These are phyloP conservation scores for Silybum marianum DNA, from an alignment of 129 eudicot genomes.

Conservation along the genomic window DNA sequence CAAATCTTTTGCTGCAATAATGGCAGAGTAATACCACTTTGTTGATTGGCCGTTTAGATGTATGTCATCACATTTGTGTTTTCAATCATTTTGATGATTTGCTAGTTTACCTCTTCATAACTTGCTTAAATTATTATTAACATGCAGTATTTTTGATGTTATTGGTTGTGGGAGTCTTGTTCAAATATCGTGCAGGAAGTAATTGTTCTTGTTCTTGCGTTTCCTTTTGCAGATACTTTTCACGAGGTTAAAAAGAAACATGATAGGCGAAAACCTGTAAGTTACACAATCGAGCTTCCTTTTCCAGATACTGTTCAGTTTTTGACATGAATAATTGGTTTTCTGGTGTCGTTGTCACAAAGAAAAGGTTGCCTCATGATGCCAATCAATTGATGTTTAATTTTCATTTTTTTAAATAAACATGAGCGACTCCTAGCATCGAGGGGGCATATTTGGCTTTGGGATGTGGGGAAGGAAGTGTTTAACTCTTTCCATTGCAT, in stretches of 20 bases:
- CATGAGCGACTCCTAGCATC: background rate
- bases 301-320: background rate
- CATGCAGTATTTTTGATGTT: background rate
- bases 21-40: background rate
- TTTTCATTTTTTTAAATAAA: background rate
- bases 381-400: background rate
- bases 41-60: background rate
- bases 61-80: background rate
- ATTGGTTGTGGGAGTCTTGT: constrained; percentile 8
- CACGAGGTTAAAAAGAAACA: constrained; percentile 76
- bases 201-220: background rate
- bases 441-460: background rate
- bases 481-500: background rate
- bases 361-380: background rate
- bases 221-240: constrained; percentile 61
- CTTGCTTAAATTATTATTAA: background rate
- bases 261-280: constrained; percentile 58
- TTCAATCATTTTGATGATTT: background rate
- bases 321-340: background rate
- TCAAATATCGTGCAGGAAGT: background rate
- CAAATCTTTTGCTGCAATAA: background rate
- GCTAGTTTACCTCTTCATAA: background rate
- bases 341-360: background rate
- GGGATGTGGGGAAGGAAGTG: background rate
- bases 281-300: constrained; percentile 1